Base-by-base conservation (phyloP, 2,329 filamentous ascomycete genomes). In the Didymella glomerata region DNA sequence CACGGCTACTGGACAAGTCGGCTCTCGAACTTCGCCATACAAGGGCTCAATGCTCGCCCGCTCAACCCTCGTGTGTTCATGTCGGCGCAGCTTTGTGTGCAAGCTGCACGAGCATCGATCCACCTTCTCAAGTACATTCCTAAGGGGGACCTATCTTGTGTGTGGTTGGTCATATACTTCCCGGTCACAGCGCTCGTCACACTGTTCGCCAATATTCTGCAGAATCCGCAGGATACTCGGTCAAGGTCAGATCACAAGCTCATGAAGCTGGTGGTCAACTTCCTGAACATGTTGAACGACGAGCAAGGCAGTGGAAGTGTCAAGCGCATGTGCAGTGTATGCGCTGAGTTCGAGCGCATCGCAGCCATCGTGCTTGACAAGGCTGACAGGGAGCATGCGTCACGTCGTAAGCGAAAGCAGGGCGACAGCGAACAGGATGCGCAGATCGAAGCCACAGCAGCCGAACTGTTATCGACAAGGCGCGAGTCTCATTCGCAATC, bases 1-100 rank as follows among this genome's bases (percentile, higher is more conserved):
- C 93, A 97, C 74, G 95, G 95, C 14, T 97, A 97, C 79, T 99
- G 95, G 95, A 98, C 94, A 1, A 97, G 92, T 72, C 87, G 95
- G 36, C 80, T 99, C 40, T 96, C 93, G 36, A 94, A 98, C 71
- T 98, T 93, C 72, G 95, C 95, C 16, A 95, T 98, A 55, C 92
- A 97, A 76, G 95, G 95, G 0, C 82, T 97, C 41, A 98, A 98
- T 76, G 90, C 93, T 0, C 86, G 90, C 64, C 93, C 95, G 0
- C 79, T 99, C 53, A 99, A 98, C 73, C 95, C 95, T 0, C 85
- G 95, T 67, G 91, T 99, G 9, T 99, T 97, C 78, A 93, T 93
- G 47, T 97, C 93, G 2, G 93, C 95, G 5, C 90, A 92, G 2
- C 83, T 99, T 2, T 98, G 94, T 73, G 96, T 97, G 3, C 92